Evolutionary conservation across 805 yeast genomes (phyloP), one percentile per base, ranked within the genome.

Genomic region (Suhomyces pyralidae): DNA sequence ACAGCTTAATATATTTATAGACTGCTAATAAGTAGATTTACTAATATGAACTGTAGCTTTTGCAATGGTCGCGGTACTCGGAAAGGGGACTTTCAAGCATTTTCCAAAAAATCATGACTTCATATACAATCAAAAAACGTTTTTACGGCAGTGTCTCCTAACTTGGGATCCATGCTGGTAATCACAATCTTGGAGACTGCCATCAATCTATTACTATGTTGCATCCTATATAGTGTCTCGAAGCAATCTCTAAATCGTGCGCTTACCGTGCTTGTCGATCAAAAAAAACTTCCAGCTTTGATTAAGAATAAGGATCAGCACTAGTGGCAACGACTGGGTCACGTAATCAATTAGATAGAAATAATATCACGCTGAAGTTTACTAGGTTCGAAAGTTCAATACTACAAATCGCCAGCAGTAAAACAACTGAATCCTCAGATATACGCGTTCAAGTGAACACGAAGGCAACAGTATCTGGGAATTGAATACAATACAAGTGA

Each of bases 281-380:
- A 30, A 46, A 46, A 46, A 46, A 46, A 46, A 46, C 49, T 46
- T 46, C 49, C 46, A n/a, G 42, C 42, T 38, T 26, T 28, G 32
- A 28, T 28, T 30, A 30, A 10, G 20, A 45, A 15, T 14, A 17
- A 7, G 40, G 26, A 45, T 19, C 48, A 45, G 12, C 14, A 24
- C 4, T 26, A 22, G 30, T 22, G 30, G 26, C 32, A 30, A 45
- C 48, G 40, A 26, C 48, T 30, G 12, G 19, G 24, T 28, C 32
- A 17, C 20, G 32, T 38, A 45, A 45, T 30, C 40, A 30, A 24
- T 26, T 3, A 26, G 46, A 25, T 26, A 14, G 24, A 38, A 19
- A 38, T n/a, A 38, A 17, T 17, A 24, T 7, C 17, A 45, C 48
- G 19, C 22, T 38, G 42, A 38, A 30, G 9, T 17, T 17, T 5